Percentiles rank a stretch among this genome's conserved stretches.
Conservation (phyloP, 805 yeast genomes). For the Saturnispora kantuleensis region DNA sequence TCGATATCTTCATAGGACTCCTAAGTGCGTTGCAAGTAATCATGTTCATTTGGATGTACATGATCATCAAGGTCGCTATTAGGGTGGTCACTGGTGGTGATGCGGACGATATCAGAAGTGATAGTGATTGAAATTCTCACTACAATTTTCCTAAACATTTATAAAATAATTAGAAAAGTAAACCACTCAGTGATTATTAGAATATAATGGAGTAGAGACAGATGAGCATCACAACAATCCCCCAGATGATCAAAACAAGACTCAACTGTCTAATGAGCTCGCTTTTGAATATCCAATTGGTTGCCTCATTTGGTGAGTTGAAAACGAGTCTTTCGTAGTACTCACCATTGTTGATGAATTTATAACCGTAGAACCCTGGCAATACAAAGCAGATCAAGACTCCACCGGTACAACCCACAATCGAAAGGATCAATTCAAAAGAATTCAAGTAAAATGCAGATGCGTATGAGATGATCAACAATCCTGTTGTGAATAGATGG, state of each 20-base stretch:
- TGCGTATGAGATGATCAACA: conserved; percentile 40
- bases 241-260: conserved; percentile 41
- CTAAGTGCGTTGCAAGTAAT: conserved; percentile 59
- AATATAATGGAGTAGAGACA: conserved; percentile 43
- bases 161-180: neutral
- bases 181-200: conserved; percentile 16
- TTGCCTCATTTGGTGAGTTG: conserved; percentile 19
- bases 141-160: neutral
- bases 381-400: conserved; percentile 68
- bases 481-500: conserved; percentile 35
- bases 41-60: conserved; percentile 61
- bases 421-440: conserved; percentile 57
- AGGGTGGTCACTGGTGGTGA: conserved; percentile 61
- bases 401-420: conserved; percentile 80
- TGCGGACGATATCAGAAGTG: conserved; percentile 85
- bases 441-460: conserved; percentile 52
- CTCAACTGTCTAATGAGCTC: conserved; percentile 18
- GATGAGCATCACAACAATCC: conserved; percentile 42
- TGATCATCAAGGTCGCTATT: conserved; percentile 60
- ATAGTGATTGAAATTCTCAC: conserved; percentile 41
- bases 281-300: conserved; percentile 17
- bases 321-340: conserved; percentile 11
- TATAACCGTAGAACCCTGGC: conserved; percentile 70
- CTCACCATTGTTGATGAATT: conserved; percentile 30
- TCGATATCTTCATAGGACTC: conserved; percentile 42